Evolutionary conservation across 2,329 filamentous ascomycete genomes (phyloP).

Genomic region (Aspergillus sp.): DNA sequence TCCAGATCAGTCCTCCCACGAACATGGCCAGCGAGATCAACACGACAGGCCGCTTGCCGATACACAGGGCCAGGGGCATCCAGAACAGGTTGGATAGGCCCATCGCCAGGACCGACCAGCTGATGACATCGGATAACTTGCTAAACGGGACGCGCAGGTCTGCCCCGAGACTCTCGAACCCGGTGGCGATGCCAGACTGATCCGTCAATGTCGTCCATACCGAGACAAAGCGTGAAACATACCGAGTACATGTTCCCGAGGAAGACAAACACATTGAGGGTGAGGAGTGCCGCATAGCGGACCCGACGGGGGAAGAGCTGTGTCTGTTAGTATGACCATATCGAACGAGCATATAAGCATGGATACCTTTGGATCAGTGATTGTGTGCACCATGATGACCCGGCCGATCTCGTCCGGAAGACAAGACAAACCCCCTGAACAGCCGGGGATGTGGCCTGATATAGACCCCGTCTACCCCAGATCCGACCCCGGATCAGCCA

Average conservation of each 20-base stretch:
- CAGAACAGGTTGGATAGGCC: slow-evolving; percentile 31
- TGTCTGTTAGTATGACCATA: neutral
- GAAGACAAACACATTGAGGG: slow-evolving; percentile 26
- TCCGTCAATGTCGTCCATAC: neutral
- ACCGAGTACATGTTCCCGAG: slow-evolving; percentile 30
- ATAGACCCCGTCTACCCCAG: neutral
- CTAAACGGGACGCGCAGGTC: slow-evolving; percentile 18
- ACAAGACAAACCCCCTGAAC: neutral
- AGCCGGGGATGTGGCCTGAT: neutral
- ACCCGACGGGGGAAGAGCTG: slow-evolving; percentile 23
- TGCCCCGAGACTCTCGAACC: slow-evolving; percentile 19
- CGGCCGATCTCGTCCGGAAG: neutral
- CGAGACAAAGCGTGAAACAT: neutral
- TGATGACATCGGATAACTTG: slow-evolving; percentile 18
- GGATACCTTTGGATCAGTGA: slow-evolving; percentile 20
- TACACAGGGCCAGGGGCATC: slow-evolving; percentile 35
- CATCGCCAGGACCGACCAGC: slow-evolving; percentile 24
- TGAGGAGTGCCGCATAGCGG: slow-evolving; percentile 24
- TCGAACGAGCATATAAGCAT: neutral
- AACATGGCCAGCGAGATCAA: slow-evolving; percentile 31
- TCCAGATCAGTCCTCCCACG: slow-evolving; percentile 30
- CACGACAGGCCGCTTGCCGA: slow-evolving; percentile 38
- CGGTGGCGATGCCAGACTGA: slow-evolving; percentile 24
- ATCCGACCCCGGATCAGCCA: neutral
- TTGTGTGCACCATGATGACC: neutral